Base-by-base conservation (phyloP, 495 filamentous ascomycete species). In the Xeromyces bisporus region DNA sequence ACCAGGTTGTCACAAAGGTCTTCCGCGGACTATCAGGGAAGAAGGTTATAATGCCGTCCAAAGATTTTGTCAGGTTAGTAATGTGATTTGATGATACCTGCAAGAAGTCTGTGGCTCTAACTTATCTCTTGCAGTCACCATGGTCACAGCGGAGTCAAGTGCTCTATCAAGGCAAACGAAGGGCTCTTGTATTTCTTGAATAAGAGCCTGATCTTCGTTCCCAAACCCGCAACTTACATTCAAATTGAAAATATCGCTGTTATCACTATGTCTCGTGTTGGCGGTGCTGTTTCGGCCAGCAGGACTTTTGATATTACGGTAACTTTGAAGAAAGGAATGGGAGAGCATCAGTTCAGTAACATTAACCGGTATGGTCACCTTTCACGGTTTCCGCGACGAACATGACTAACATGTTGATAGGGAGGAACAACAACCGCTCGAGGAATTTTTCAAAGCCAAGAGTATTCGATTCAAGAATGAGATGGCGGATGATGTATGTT, bases 141-240 rank as follows among this genome's bases (percentile, higher is more conserved):
- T 50, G 70, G 80, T 32, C 86, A 93, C 54, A 80, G 74, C 40
- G 91, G 91, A 23, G 89, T 96, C 50, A 99, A 99, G 55, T 99
- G 91, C 60, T 93, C 89, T 8, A 91, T 96, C 64, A 99, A 99
- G 56, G 91, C 91, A 30, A 93, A 87, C 49, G 91, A 99, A 53
- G 91, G 91, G 31, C 85, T 91, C 42, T 58, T 99, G 17, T 99
- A 89, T 64, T 94, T 86, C 55, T 56, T 99, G 41, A 91, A 99
- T 53, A 93, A 93, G 59, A 89, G 85, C 6, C 87, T 99, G 46
- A 89, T 99, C 69, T 99, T 99, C 42, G 89, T 99, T 4, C 91
- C 91, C 2, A 99, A 99, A 53, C 91, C 91, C 0, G 86, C 91
- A 0, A 92, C 86, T 2, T 96, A 93, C 56, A 85, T 99, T 21